Evolutionary conservation across 2,329 filamentous ascomycete species (phyloP), one percentile per base, ranked within the genome.

Genomic region (Alternaria sp.): DNA sequence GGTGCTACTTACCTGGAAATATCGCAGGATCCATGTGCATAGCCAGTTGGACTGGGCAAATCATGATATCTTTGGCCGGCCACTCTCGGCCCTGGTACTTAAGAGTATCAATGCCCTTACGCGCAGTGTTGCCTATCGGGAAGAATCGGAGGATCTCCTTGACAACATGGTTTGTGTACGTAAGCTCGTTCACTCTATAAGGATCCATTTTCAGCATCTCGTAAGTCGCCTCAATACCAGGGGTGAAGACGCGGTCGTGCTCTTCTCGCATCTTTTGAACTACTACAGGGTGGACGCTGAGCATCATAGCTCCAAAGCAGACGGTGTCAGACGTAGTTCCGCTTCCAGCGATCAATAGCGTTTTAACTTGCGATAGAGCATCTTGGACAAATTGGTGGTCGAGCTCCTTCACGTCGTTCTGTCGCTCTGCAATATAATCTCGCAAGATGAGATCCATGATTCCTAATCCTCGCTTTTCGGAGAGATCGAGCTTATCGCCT

Each of bases 71-170:
- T 24, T 81, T 81, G 5, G 83, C 83, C 1, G 81, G 77, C 56
- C 81, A 81, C 4, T 75, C 70, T 42, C 75, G 70, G 14, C 81
- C 80, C 1, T 81, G 80, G n/a, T 79, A 75, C 0, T 44, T 49
- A 12, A 75, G 1, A 75, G 80, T 52, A 81, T 71, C 54, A 73
- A 78, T 67, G 80, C 66, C 65, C 34, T 53, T 59, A n/a, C 84
- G 80, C 24, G 82, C 77, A 2, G 80, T 81, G 20, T 79, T 81
- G 0, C 75, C 85, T 1, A 85, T 81, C 0, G 85, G 83, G 64
- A 82, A 85, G 34, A 87, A 67, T 5, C 86, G 80, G 3, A 88
- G 76, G 1, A 81, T 79, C 71, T 88, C 86, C 59, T 84, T 84
- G 61, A 86, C 79, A 7, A 86, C 79, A 26, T 84, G 85, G 5